phyloP scores from a whole-genome alignment of 2,329 filamentous ascomycete genomes.

The Apiospora marii region DNA sequence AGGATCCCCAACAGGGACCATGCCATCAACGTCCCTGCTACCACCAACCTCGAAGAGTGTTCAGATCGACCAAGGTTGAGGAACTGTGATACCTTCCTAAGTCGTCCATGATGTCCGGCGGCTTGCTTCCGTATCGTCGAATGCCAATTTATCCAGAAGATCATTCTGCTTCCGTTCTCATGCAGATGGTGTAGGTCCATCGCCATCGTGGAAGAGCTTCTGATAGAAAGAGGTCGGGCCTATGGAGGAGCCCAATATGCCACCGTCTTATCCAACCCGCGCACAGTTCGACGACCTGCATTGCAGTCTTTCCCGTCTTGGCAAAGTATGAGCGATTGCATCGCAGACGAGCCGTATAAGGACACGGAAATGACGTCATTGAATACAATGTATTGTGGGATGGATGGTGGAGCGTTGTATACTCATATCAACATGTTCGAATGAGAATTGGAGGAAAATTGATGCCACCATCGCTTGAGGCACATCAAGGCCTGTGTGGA shows the following conservation, averaged over 20 bases:
- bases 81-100: slow-evolving; percentile 17
- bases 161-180: background rate
- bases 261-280: background rate
- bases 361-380: background rate
- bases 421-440: background rate
- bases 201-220: background rate
- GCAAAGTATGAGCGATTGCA: background rate
- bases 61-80: background rate
- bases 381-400: background rate
- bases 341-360: background rate
- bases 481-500: background rate
- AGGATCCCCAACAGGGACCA: background rate
- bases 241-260: background rate
- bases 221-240: background rate
- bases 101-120: slow-evolving; percentile 11
- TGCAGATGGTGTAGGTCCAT: slow-evolving; percentile 18
- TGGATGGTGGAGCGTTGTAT: slow-evolving; percentile 1
- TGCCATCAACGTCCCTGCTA: background rate
- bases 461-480: slow-evolving; percentile 18
- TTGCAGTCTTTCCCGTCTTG: background rate
- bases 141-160: slow-evolving; percentile 7
- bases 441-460: slow-evolving; percentile 1
- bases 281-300: background rate
- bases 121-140: slow-evolving; percentile 11
- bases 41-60: background rate